phyloP scores from a whole-genome alignment of 2,329 filamentous ascomycete species.

The Penicillium corylophilum region DNA sequence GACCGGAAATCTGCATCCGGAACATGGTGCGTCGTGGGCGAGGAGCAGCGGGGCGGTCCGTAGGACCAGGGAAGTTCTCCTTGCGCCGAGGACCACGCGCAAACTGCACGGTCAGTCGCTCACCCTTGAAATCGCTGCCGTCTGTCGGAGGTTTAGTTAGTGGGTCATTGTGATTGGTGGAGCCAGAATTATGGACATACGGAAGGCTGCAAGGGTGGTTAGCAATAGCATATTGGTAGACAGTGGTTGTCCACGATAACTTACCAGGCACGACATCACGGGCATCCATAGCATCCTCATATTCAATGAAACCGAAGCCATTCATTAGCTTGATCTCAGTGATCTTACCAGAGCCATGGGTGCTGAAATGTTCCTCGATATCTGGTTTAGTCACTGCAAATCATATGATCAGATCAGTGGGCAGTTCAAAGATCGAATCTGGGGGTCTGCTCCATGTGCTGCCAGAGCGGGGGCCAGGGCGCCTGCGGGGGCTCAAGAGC shows the following conservation, averaged over 20 bases:
- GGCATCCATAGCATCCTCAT: constrained; percentile 97
- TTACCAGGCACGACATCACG: constrained; percentile 97
- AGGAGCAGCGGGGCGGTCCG: constrained; percentile 63
- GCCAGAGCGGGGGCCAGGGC: constrained; percentile 4
- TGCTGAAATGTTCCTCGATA: constrained; percentile 92
- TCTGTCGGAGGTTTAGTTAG: constrained; percentile 58
- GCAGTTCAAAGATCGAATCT: neutral
- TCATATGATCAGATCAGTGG: constrained; percentile 8
- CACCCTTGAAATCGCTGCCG: constrained; percentile 96
- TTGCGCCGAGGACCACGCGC: constrained; percentile 79
- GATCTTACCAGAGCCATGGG: constrained; percentile 94
- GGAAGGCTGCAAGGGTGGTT: constrained; percentile 49
- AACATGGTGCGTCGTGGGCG: constrained; percentile 91
- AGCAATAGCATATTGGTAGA: constrained; percentile 12
- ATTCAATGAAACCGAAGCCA: constrained; percentile 99
- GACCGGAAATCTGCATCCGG: constrained; percentile 96
- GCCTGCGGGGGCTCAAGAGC: constrained; percentile 1
- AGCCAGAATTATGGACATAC: constrained; percentile 52
- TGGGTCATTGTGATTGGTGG: constrained; percentile 49
- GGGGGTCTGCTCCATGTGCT: neutral
- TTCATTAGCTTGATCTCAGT: constrained; percentile 99
- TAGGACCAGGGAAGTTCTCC: constrained; percentile 62
- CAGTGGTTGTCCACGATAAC: constrained; percentile 31
- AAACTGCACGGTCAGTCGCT: constrained; percentile 96
- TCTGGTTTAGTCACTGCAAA: constrained; percentile 87